Percentiles rank a stretch among this genome's conserved stretches.
These are phyloP conservation scores for Pleurotus cornucopiae DNA, from an alignment of 768 basidiomycete genomes.

Conservation along the genomic window DNA sequence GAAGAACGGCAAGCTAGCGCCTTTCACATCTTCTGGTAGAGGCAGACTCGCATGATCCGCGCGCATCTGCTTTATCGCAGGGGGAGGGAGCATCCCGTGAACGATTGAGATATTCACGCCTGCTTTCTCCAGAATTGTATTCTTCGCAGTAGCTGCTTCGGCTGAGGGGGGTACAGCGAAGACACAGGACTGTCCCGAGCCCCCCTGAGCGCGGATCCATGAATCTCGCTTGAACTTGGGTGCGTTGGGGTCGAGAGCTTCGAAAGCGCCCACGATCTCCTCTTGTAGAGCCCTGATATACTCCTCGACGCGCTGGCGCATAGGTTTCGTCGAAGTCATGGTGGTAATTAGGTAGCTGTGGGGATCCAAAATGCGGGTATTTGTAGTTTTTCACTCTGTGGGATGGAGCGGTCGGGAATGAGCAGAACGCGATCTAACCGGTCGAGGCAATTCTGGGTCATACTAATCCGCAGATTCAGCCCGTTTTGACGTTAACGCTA, in stretches of 20 bases:
- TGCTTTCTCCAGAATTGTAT: slow-evolving; percentile 83
- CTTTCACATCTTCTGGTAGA: slow-evolving; percentile 41
- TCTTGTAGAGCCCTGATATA: slow-evolving; percentile 78
- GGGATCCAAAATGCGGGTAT: neutral
- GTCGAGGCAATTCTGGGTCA: neutral
- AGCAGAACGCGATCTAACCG: neutral
- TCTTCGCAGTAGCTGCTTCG: slow-evolving; percentile 22
- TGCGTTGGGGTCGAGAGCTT: slow-evolving; percentile 70
- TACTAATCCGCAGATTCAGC: neutral
- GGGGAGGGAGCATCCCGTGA: slow-evolving; percentile 80
- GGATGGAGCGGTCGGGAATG: slow-evolving; percentile 5
- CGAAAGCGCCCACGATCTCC: slow-evolving; percentile 71
- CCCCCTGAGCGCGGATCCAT: slow-evolving; percentile 72
- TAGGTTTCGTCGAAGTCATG: slow-evolving; percentile 26
- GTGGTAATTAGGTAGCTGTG: neutral
- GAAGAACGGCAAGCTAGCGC: slow-evolving; percentile 81
- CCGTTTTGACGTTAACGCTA: too few species aligned
- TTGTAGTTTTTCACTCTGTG: neutral
- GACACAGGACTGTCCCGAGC: slow-evolving; percentile 79
- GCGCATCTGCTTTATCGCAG: slow-evolving; percentile 92
- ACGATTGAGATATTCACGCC: slow-evolving; percentile 95
- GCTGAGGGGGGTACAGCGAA: slow-evolving; percentile 49
- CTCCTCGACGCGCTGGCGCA: slow-evolving; percentile 75
- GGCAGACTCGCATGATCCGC: slow-evolving; percentile 83
- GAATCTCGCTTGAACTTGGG: slow-evolving; percentile 77